Percentiles rank a stretch among this genome's conserved stretches.
Conservation (phyloP, 1,284 basidiomycete species). For the Malassezia slooffiae region DNA sequence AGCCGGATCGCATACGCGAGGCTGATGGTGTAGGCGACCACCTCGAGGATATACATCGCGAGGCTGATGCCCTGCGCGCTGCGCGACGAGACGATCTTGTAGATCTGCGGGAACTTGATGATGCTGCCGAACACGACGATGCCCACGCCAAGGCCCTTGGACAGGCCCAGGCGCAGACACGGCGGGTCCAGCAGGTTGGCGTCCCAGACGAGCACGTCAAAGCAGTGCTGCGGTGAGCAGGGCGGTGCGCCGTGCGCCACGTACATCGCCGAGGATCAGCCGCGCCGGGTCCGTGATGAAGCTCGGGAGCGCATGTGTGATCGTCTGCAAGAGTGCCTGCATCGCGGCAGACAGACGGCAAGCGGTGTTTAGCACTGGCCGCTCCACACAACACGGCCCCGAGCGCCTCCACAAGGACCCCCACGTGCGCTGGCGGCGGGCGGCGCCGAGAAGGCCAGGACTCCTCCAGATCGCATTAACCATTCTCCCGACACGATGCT, state of each 20-base stretch:
- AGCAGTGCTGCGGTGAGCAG: constrained; percentile 66
- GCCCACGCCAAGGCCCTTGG: constrained; percentile 80
- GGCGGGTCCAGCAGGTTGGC: constrained; percentile 68
- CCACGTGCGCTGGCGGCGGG: too few species aligned
- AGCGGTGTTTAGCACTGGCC: too few species aligned
- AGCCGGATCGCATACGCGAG: constrained; percentile 69
- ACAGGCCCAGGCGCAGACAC: constrained; percentile 81
- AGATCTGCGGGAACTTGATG: constrained; percentile 83
- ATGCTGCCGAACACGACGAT: constrained; percentile 87
- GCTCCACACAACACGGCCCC: too few species aligned
- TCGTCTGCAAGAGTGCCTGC: constrained; percentile 48
- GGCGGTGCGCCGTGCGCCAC: too few species aligned
- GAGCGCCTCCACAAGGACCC: too few species aligned
- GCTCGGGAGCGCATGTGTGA: constrained; percentile 58
- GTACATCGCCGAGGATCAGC: constrained; percentile 68
- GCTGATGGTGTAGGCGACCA: constrained; percentile 71
- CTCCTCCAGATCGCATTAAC: too few species aligned
- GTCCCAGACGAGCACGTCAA: constrained; percentile 76
- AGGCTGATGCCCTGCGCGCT: constrained; percentile 72
- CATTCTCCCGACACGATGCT: too few species aligned
- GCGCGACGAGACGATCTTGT: constrained; percentile 52
- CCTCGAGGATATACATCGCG: constrained; percentile 54
- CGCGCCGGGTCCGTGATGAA: constrained; percentile 69
- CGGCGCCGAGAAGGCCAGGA: too few species aligned
- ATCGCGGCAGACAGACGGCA: constrained; percentile 22